These are phyloP conservation scores for Takashimella koratensis DNA, from an alignment of 1,284 basidiomycete genomes.

Conservation along the genomic window DNA sequence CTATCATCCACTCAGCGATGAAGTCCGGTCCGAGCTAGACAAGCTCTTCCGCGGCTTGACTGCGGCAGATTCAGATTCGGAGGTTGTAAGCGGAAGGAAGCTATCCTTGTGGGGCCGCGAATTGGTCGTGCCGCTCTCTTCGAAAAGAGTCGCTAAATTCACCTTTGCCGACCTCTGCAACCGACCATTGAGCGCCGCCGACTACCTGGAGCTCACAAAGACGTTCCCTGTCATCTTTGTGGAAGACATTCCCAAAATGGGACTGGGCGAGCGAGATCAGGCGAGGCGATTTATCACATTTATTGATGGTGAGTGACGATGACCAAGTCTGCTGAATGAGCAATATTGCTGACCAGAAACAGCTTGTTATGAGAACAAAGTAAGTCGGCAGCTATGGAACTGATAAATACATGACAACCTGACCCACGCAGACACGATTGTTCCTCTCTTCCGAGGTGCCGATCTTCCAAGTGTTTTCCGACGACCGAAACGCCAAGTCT, in stretches of 20 bases:
- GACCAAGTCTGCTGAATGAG: not conserved
- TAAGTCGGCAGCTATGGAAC: slow-evolving; percentile 30
- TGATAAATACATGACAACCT: not conserved
- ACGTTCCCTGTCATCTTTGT: slow-evolving; percentile 86
- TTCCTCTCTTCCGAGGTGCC: slow-evolving; percentile 87
- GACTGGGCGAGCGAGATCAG: slow-evolving; percentile 79
- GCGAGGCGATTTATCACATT: slow-evolving; percentile 96
- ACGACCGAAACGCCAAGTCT: slow-evolving; percentile 52
- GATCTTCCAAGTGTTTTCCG: slow-evolving; percentile 80
- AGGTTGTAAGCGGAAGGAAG: slow-evolving; percentile 60
- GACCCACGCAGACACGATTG: slow-evolving; percentile 66
- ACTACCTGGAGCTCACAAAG: slow-evolving; percentile 91
- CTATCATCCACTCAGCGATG: slow-evolving; percentile 69
- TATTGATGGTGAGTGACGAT: slow-evolving; percentile 68
- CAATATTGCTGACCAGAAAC: slow-evolving; percentile 5
- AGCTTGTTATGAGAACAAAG: slow-evolving; percentile 90
- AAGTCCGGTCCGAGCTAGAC: slow-evolving; percentile 60
- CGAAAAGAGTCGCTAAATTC: slow-evolving; percentile 77
- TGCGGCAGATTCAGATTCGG: slow-evolving; percentile 53
- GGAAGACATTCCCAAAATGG: slow-evolving; percentile 82
- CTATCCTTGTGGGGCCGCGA: slow-evolving; percentile 86
- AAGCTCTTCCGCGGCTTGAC: slow-evolving; percentile 73
- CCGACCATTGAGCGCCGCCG: slow-evolving; percentile 83
- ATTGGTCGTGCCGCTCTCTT: slow-evolving; percentile 73
- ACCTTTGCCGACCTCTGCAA: slow-evolving; percentile 85